Conservation (phyloP, 139 green algal genomes). For the Desmodesmus armatus region DNA sequence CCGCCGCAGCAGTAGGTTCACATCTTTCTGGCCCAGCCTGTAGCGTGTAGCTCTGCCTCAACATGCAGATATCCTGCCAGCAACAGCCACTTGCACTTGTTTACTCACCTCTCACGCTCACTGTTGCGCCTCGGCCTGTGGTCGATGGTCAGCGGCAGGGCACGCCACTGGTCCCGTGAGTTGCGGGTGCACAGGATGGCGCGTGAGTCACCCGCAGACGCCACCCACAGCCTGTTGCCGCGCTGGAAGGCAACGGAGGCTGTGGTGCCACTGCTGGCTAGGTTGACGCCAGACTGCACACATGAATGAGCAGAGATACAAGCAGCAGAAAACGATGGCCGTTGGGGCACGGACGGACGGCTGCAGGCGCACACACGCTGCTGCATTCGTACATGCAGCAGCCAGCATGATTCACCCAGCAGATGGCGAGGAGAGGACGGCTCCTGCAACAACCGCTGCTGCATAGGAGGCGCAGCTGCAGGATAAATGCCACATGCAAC, state of each 20-base stretch:
- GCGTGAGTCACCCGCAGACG: conserved; percentile 56
- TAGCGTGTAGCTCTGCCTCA: not conserved
- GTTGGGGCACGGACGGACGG: no score
- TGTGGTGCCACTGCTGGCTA: conserved; percentile 65
- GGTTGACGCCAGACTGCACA: conserved; percentile 56
- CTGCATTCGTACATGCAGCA: no score
- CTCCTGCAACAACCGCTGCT: no score
- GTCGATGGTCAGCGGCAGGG: conserved; percentile 60
- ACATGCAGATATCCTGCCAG: not conserved
- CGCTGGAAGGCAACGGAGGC: conserved; percentile 56
- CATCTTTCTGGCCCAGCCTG: not conserved
- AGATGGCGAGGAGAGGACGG: no score
- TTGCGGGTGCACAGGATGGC: conserved; percentile 48
- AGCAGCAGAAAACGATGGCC: not conserved
- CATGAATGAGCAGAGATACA: not conserved
- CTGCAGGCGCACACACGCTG: no score
- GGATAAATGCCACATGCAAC: not conserved
- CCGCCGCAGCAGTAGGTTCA: not conserved
- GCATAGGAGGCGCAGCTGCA: not conserved
- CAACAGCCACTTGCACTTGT: not conserved
- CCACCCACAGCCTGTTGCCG: conserved; percentile 52
- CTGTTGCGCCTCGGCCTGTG: conserved; percentile 54
- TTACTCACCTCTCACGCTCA: conserved; percentile 46
- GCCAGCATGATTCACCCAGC: no score
- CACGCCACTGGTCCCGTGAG: conserved; percentile 34